A percentile compares a stretch with the other conserved stretches of the same genome.
These are phyloP conservation scores for Cydonia oblonga DNA, from an alignment of 331 rosid species.

Conservation along the genomic window DNA sequence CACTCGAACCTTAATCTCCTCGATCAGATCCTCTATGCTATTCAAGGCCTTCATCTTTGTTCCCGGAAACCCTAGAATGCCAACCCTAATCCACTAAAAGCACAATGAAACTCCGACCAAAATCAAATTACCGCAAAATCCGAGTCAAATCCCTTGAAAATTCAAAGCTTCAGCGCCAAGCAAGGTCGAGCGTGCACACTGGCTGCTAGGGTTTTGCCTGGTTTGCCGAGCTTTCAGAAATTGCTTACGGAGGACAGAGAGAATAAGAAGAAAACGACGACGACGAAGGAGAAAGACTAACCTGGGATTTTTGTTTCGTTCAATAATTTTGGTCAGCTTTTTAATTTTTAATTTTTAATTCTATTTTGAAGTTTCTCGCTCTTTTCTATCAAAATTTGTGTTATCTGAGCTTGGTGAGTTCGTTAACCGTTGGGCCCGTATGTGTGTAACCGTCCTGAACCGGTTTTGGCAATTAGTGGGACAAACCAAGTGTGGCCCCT, in stretches of 20 bases:
- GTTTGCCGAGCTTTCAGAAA: neutral
- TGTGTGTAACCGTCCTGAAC: too few species aligned
- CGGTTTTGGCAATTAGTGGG: too few species aligned
- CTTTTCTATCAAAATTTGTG: too few species aligned
- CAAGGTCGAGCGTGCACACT: slow-evolving; percentile 1
- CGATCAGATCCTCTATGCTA: slow-evolving; percentile 67
- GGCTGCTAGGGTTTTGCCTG: neutral
- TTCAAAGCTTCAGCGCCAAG: slow-evolving; percentile 1
- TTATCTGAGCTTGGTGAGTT: too few species aligned
- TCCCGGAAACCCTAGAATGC: slow-evolving; percentile 16
- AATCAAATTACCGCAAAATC: neutral
- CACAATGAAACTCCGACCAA: neutral
- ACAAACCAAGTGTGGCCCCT: too few species aligned
- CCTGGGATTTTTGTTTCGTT: neutral
- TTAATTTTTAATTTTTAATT: too few species aligned
- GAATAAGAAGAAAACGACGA: neutral
- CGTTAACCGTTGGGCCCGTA: too few species aligned
- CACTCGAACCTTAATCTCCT: slow-evolving; percentile 67
- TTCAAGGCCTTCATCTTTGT: slow-evolving; percentile 46
- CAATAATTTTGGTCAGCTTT: neutral
- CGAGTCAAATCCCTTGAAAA: neutral
- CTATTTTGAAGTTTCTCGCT: too few species aligned
- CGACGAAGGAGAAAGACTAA: neutral
- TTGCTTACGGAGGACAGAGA: neutral
- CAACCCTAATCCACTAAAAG: slow-evolving; percentile 1